Base-by-base conservation (phyloP, 108 stramenopile genomes). In the Asterionellopsis glacialis region DNA sequence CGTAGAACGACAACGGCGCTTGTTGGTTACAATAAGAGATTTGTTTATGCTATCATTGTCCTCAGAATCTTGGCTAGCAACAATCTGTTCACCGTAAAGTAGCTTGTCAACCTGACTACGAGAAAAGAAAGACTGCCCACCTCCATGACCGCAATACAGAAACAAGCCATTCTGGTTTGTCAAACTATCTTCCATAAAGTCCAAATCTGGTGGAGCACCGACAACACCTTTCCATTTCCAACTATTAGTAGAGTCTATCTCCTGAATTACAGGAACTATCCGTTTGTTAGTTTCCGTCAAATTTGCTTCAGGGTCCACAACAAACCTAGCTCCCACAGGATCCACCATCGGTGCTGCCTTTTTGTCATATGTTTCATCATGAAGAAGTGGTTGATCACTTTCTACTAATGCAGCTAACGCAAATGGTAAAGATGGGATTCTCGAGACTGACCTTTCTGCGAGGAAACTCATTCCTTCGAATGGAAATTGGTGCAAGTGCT, bases 91-190 rank as follows among this genome's bases (percentile, higher is more conserved):
- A 40, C 71, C 54, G 9, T 45, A 9, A 25, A 85, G 59, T 9
- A 94, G 57, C 15, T 64, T 68, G 45, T 91, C 83, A 22, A 94
- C 69, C 47, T 89, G 66, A n/a, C 56, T 59, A 10, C 92, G 67
- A 22, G 91, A 83, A 55, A 94, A 84, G 28, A 81, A 85, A 27
- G 68, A 64, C 67, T 97, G 93, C 21, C 93, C 96, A 22, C 94
- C 92, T 40, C 98, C 98, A 69, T 99, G 98, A 25, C 98, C 98
- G 61, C 94, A 94, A 66, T 96, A 99, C 24, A 97, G 66, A 41
- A 95, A 78, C 25, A 96, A 54, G 16, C 93, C 85, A 61, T 76
- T 59, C n/a, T 85, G 63, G 25, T 73, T 24, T 9, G 69, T 39
- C 19, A 88, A 60, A 5, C 54, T 55, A 42, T 85, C 41, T 41